Conservation (phyloP, 2,329 filamentous ascomycete species). For the Xylaria sp. region DNA sequence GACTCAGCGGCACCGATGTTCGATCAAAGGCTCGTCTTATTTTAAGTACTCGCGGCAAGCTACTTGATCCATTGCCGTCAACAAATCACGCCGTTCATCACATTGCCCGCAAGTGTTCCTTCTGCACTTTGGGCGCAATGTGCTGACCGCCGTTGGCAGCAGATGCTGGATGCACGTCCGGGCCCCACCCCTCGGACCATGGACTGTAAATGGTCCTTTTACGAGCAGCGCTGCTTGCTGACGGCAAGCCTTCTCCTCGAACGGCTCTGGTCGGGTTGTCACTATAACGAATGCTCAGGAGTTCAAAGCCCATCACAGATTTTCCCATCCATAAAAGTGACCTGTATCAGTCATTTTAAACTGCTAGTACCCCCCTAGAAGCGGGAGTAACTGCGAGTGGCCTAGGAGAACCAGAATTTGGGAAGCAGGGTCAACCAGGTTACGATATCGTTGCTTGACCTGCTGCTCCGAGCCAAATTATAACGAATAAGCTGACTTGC, state of each 20-base stretch:
- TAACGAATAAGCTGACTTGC: conserved; percentile 28
- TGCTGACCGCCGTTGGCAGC: conserved; percentile 18
- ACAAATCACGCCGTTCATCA: conserved; percentile 4
- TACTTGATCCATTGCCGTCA: not conserved
- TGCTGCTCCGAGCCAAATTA: not conserved
- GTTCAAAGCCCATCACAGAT: not conserved
- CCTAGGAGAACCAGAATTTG: not conserved
- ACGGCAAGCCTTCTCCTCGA: conserved; percentile 33
- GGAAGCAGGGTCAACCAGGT: not conserved
- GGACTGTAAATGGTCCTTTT: conserved; percentile 42
- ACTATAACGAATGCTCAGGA: conserved; percentile 3
- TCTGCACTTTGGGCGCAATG: conserved; percentile 30
- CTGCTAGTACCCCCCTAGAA: conserved; percentile 1
- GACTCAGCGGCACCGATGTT: conserved; percentile 17
- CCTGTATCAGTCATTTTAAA: not conserved
- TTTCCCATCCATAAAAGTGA: conserved; percentile 5
- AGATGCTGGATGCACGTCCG: conserved; percentile 23
- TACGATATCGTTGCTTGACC: not conserved
- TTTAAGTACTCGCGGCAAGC: conserved; percentile 4
- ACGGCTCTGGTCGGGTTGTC: not conserved
- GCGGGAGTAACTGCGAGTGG: not conserved
- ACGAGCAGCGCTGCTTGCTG: conserved; percentile 45
- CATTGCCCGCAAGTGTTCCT: conserved; percentile 15
- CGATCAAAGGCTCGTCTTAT: conserved; percentile 11
- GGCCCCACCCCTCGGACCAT: conserved; percentile 26